These are phyloP conservation scores for Akebia trifoliata DNA, from an alignment of 164 flowering plant genomes.

Conservation along the genomic window DNA sequence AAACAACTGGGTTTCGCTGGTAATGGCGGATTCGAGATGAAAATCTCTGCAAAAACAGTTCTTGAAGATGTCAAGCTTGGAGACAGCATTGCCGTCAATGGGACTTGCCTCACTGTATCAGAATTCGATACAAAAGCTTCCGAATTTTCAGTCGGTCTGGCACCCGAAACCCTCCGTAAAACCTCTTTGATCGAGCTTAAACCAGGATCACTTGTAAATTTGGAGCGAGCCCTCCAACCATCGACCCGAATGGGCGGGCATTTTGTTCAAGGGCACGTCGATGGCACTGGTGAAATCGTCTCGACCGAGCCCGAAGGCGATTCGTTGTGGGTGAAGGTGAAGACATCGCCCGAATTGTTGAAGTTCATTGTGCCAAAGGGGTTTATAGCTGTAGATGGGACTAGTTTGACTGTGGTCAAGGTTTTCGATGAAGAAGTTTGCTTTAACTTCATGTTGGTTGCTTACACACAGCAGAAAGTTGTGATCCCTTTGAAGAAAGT, in stretches of 20 bases:
- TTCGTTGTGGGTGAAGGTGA: conserved; percentile 88
- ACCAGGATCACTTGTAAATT: conserved; percentile 58
- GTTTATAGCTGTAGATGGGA: conserved; percentile 84
- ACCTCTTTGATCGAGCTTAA: conserved; percentile 61
- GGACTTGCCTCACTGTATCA: conserved; percentile 85
- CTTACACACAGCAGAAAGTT: conserved; percentile 81
- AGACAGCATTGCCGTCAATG: conserved; percentile 92
- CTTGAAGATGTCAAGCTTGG: conserved; percentile 73
- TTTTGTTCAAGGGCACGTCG: conserved; percentile 97
- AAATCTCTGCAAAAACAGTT: conserved; percentile 49
- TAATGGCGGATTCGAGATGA: conserved; percentile 62
- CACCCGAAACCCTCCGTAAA: conserved; percentile 80
- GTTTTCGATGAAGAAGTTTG: conserved; percentile 74
- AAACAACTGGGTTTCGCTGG: conserved; percentile 46
- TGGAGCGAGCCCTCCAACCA: conserved; percentile 55
- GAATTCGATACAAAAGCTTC: conserved; percentile 38
- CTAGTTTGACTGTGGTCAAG: conserved; percentile 89
- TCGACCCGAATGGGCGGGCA: conserved; percentile 88
- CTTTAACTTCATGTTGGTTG: conserved; percentile 86
- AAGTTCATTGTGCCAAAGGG: conserved; percentile 85
- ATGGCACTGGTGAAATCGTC: conserved; percentile 84
- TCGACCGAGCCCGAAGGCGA: conserved; percentile 54
- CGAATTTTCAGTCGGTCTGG: conserved; percentile 66
- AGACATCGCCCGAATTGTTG: conserved; percentile 44
- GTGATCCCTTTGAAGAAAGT: conserved; percentile 81